These are phyloP conservation scores for Microsporum audouinii DNA, from an alignment of 2,329 filamentous ascomycete species.

Conservation along the genomic window DNA sequence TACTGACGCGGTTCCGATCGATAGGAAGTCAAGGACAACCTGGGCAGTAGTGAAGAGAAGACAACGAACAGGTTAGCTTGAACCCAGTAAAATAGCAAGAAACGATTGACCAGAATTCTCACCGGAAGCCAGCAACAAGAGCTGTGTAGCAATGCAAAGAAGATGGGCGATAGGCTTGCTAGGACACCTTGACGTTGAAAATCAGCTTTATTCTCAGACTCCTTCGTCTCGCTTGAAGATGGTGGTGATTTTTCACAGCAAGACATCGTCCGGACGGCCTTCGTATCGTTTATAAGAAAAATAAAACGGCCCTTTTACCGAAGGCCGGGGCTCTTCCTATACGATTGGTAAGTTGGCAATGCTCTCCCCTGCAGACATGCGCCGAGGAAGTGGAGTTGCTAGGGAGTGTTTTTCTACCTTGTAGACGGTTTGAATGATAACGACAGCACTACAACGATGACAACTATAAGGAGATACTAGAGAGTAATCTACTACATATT, in stretches of 20 bases:
- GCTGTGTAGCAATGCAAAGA: constrained; percentile 13
- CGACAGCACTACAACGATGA: no score
- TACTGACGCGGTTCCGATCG: constrained; percentile 12
- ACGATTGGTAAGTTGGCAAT: not conserved
- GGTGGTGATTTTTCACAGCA: not conserved
- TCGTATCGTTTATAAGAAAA: not conserved
- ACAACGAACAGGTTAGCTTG: not conserved
- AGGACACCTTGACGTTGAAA: constrained; percentile 1
- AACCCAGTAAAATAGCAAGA: not conserved
- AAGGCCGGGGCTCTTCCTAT: not conserved
- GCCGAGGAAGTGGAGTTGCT: not conserved
- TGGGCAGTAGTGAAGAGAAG: not conserved
- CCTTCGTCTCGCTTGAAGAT: not conserved
- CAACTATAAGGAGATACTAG: no score
- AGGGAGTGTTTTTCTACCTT: not conserved
- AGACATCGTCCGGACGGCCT: not conserved
- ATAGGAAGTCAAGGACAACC: constrained; percentile 13
- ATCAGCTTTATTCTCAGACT: not conserved
- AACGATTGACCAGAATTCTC: not conserved
- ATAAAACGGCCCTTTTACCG: not conserved
- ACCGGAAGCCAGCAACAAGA: constrained; percentile 15
- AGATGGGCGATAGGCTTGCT: constrained; percentile 7
- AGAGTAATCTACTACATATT: no score
- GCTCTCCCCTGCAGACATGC: not conserved
- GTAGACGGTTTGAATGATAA: no score